Evolutionary conservation across 2,329 filamentous ascomycete genomes (phyloP).

Genomic region (Monosporascus sp.): DNA sequence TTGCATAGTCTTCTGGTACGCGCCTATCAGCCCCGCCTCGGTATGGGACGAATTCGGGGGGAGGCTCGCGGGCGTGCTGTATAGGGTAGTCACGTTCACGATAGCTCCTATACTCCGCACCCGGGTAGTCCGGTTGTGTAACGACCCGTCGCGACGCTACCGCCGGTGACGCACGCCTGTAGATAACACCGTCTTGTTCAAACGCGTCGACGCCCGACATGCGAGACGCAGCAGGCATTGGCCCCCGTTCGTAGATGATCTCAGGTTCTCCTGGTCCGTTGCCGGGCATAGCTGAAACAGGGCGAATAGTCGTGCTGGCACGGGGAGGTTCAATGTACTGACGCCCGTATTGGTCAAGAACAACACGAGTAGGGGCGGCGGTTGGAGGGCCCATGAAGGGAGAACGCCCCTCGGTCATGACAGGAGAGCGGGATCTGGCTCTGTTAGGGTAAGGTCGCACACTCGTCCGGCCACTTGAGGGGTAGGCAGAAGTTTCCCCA

Average conservation of each 20-base stretch:
- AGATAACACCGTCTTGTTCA: constrained; percentile 46
- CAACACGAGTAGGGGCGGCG: constrained; percentile 58
- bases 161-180: constrained; percentile 46
- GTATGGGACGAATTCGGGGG: constrained; percentile 44
- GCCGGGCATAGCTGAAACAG: constrained; percentile 44
- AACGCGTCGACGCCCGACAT: constrained; percentile 41
- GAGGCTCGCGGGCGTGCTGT: constrained; percentile 38
- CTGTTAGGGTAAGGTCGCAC: constrained; percentile 44
- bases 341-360: constrained; percentile 79
- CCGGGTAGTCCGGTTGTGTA: constrained; percentile 55
- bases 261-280: constrained; percentile 43
- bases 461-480: constrained; percentile 42
- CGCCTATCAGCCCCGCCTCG: constrained; percentile 36
- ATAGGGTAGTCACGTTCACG: constrained; percentile 54
- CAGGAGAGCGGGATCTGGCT: constrained; percentile 43
- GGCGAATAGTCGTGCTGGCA: constrained; percentile 34
- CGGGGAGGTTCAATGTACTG: constrained; percentile 61
- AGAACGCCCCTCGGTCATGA: constrained; percentile 37
- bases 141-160: constrained; percentile 52
- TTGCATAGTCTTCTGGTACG: constrained; percentile 40
- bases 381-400: constrained; percentile 47
- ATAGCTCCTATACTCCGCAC: constrained; percentile 48
- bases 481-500: constrained; percentile 37
- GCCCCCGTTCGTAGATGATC: constrained; percentile 61
- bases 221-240: constrained; percentile 46